Evolutionary conservation across 2,329 filamentous ascomycete genomes (phyloP), one percentile per base, ranked within the genome.

Genomic region (Venturia oleaginea): DNA sequence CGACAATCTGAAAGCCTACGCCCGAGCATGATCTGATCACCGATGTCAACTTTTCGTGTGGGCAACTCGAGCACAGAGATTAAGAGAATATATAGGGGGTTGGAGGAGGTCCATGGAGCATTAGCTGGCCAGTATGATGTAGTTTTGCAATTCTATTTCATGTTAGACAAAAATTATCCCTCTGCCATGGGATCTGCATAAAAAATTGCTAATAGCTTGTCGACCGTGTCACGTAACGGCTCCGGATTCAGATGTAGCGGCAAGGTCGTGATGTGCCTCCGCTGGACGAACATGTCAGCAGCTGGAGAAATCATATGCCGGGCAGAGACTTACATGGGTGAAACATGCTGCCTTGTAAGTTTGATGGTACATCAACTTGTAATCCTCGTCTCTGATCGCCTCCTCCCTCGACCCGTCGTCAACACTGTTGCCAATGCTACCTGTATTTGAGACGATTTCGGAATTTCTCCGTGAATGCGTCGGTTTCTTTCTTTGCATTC

Each of bases 311-410:
- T 27, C 5, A 22, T 2, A 10, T 17, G 3, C 30, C n/a, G 34
- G 3, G 5, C 15, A 34, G 1, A 68, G 1, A 68, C 70, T 69
- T 67, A 76, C 75, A 62, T 82, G 76, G 6, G 79, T 77, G 62
- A 82, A 77, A n/a, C 74, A 75, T 2, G 78, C 76, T 17, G 77
- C 77, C 66, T 80, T 81, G 70, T 76, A 81, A 2, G 77, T 77
- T 67, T 82, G 79, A 65, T 83, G 80, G 64, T 82, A 83, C 32
- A 82, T 73, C 4, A 79, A 68, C 68, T 82, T 83, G 71, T 78
- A 83, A 66, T 82, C 80, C 64, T 81, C 79, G 57, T 81, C 78
- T 59, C 74, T 76, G 1, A 70, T 70, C 1, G 69, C 71, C 54
- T 76, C 74, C 32, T 74, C 73, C 32, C 68, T 67, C 1, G 66